Percentiles rank a stretch among this genome's conserved stretches.
Evolutionary conservation across 2,329 filamentous ascomycete genomes (phyloP).

Genomic region (Diplodia scrobiculata): DNA sequence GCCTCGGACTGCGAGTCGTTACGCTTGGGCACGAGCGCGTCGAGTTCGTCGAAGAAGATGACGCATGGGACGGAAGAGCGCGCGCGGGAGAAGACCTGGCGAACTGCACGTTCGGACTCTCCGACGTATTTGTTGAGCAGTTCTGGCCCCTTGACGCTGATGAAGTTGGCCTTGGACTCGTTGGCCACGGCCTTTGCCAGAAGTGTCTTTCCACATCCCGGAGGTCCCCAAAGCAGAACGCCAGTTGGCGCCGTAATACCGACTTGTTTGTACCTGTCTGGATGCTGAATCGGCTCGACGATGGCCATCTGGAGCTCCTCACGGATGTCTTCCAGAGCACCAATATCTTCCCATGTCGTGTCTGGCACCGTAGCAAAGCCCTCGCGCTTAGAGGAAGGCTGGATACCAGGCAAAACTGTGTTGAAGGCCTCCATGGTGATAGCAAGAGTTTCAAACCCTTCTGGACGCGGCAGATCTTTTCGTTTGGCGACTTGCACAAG

Average conservation of each 20-base stretch:
- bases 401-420: slow-evolving; percentile 70
- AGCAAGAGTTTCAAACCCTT: slow-evolving; percentile 57
- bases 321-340: slow-evolving; percentile 77
- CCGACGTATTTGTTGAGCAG: slow-evolving; percentile 94
- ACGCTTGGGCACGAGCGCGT: slow-evolving; percentile 83
- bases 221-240: slow-evolving; percentile 92
- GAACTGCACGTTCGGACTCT: slow-evolving; percentile 89
- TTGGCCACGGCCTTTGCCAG: slow-evolving; percentile 95
- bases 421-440: slow-evolving; percentile 72
- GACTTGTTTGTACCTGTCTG: slow-evolving; percentile 72
- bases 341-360: slow-evolving; percentile 91
- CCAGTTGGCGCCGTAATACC: slow-evolving; percentile 82
- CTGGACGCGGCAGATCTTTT: slow-evolving; percentile 54
- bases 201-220: slow-evolving; percentile 94
- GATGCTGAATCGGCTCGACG: slow-evolving; percentile 83
- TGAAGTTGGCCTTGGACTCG: slow-evolving; percentile 95
- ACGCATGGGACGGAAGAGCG: slow-evolving; percentile 86
- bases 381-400: slow-evolving; percentile 83
- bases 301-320: slow-evolving; percentile 82
- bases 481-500: slow-evolving; percentile 56
- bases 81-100: slow-evolving; percentile 87
- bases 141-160: slow-evolving; percentile 94
- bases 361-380: slow-evolving; percentile 93
- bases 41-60: slow-evolving; percentile 96
- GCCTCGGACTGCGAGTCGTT: slow-evolving; percentile 78